Conservation (phyloP, 2,329 filamentous ascomycete genomes). For the Aspergillus sp. region DNA sequence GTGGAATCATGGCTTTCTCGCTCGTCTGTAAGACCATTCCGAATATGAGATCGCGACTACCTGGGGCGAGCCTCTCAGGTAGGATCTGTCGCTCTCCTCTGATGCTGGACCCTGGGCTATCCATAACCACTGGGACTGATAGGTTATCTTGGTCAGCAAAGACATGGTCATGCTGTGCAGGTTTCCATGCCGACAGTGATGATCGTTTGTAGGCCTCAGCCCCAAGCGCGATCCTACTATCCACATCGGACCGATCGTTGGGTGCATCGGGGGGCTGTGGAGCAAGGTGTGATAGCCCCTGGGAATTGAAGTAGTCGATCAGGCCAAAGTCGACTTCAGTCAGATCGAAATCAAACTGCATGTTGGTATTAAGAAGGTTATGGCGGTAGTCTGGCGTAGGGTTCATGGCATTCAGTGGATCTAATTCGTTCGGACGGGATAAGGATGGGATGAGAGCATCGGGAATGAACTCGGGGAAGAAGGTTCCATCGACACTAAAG, state of each 20-base stretch:
- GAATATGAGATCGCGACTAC: slow-evolving; percentile 62
- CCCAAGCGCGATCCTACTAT: slow-evolving; percentile 31
- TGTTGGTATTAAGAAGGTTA: slow-evolving; percentile 22
- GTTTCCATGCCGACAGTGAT: slow-evolving; percentile 32
- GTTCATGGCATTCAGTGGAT: slow-evolving; percentile 17
- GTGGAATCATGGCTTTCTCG: slow-evolving; percentile 52
- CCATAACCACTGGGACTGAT: slow-evolving; percentile 28
- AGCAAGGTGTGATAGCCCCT: slow-evolving; percentile 12
- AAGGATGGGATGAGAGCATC: slow-evolving; percentile 29
- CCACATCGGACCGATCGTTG: slow-evolving; percentile 23
- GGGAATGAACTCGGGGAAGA: slow-evolving; percentile 34
- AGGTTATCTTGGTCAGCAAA: slow-evolving; percentile 31
- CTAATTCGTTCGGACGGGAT: slow-evolving; percentile 26
- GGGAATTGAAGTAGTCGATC: slow-evolving; percentile 30
- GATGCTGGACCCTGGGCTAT: slow-evolving; percentile 22
- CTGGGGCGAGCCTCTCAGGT: slow-evolving; percentile 26
- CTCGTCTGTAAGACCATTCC: slow-evolving; percentile 64
- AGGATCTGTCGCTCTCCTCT: slow-evolving; percentile 23
- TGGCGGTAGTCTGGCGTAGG: slow-evolving; percentile 27
- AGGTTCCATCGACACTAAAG: slow-evolving; percentile 32
- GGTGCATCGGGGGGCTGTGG: slow-evolving; percentile 14
- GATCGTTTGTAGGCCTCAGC: slow-evolving; percentile 32
- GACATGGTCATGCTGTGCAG: slow-evolving; percentile 26
- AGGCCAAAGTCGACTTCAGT: slow-evolving; percentile 32
- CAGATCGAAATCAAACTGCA: slow-evolving; percentile 28